These are phyloP conservation scores for Fraxinus latifolia DNA, from an alignment of 305 asterid species.

Conservation along the genomic window DNA sequence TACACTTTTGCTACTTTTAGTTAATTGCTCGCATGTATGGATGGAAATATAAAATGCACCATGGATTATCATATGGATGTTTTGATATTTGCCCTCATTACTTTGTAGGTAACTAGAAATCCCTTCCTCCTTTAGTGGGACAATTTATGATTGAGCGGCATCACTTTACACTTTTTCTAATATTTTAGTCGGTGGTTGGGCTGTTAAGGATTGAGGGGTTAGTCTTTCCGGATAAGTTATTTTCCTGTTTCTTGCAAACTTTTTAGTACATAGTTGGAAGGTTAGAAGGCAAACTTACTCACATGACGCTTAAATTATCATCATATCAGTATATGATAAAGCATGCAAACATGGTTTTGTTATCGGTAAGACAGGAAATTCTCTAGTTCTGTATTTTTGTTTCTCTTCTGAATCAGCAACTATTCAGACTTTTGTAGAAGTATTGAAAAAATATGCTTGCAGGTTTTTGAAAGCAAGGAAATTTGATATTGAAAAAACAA, in stretches of 20 bases:
- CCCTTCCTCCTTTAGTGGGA: not conserved
- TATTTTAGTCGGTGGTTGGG: not conserved
- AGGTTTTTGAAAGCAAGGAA: slow-evolving; percentile 62
- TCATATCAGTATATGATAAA: not conserved
- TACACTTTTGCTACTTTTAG: not conserved
- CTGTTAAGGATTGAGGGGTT: not conserved
- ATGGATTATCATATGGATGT: not conserved
- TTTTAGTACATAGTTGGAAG: not conserved
- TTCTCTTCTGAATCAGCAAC: slow-evolving; percentile 3
- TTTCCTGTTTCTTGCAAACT: not conserved
- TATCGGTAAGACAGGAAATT: not conserved
- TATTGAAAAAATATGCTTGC: slow-evolving; percentile 17
- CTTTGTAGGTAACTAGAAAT: not conserved
- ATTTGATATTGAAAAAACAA: slow-evolving; percentile 56
- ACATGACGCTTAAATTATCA: not conserved
- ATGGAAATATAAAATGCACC: slow-evolving; percentile 6
- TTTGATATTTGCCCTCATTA: not conserved
- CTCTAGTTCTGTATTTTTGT: slow-evolving; percentile 1
- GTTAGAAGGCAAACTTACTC: not conserved
- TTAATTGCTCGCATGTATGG: not conserved
- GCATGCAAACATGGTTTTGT: not conserved
- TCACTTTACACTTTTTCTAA: not conserved
- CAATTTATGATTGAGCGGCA: slow-evolving; percentile 1
- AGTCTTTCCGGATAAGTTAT: not conserved
- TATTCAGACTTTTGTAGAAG: slow-evolving; percentile 13